Evolutionary conservation across 495 filamentous ascomycete species (phyloP).

Genomic region (Thozetella sp.): DNA sequence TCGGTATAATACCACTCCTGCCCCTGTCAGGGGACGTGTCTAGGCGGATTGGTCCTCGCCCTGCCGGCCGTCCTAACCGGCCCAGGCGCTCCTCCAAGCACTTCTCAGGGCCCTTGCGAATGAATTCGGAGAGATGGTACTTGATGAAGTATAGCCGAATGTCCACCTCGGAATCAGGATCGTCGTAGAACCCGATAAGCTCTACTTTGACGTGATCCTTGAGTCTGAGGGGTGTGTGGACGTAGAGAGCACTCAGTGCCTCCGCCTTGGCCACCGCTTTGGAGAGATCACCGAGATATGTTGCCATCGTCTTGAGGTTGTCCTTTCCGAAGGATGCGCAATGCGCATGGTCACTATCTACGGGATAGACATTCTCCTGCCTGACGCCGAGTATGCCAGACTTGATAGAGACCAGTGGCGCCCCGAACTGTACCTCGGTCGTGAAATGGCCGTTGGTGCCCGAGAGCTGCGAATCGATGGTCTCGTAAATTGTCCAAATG

Average conservation of each 20-base stretch:
- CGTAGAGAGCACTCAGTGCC: constrained; percentile 30
- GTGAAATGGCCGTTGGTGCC: constrained; percentile 26
- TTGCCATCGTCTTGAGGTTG: constrained; percentile 46
- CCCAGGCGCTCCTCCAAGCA: constrained; percentile 41
- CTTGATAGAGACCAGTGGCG: constrained; percentile 64
- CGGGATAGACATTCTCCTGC: constrained; percentile 55
- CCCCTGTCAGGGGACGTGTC: constrained; percentile 15
- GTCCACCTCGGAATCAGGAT: constrained; percentile 42
- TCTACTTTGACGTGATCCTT: constrained; percentile 57
- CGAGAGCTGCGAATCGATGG: constrained; percentile 58
- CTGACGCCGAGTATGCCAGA: constrained; percentile 58
- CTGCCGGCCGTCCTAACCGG: constrained; percentile 19
- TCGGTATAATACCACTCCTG: background rate
- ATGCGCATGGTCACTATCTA: constrained; percentile 60
- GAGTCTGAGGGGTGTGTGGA: constrained; percentile 46
- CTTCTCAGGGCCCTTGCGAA: constrained; percentile 40
- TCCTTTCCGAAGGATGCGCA: constrained; percentile 58
- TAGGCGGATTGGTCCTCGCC: constrained; percentile 6
- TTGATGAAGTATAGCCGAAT: constrained; percentile 58
- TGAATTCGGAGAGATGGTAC: constrained; percentile 49
- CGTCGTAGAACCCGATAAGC: constrained; percentile 63
- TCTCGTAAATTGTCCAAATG: constrained; percentile 71
- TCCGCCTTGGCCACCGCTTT: constrained; percentile 43
- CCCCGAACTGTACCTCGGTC: constrained; percentile 46
- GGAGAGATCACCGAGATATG: constrained; percentile 52